Percentiles rank a stretch among this genome's conserved stretches.
Conservation (phyloP, 257 asterid genomes). For the Penstemon newberryi region DNA sequence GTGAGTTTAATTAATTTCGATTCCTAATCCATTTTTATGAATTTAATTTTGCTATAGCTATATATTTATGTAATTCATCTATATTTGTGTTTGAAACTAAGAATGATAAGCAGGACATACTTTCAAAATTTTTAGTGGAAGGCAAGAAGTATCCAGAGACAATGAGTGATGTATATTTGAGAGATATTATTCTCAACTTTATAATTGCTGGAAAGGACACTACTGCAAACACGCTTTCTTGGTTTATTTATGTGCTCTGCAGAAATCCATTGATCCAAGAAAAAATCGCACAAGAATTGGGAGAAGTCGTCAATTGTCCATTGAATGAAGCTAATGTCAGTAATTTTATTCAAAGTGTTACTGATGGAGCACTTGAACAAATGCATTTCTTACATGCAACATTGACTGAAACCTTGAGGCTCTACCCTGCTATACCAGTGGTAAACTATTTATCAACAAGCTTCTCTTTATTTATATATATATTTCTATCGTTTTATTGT, state of each 20-base stretch:
- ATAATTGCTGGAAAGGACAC: slow-evolving; percentile 76
- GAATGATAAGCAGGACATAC: slow-evolving; percentile 70
- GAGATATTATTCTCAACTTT: slow-evolving; percentile 68
- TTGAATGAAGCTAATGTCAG: slow-evolving; percentile 24
- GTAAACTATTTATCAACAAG: slow-evolving; percentile 30
- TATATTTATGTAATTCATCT: too few relatives aligned
- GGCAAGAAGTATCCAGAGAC: slow-evolving; percentile 59
- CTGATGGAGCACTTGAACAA: slow-evolving; percentile 61
- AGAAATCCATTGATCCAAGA: slow-evolving; percentile 60
- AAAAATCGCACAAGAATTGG: slow-evolving; percentile 46
- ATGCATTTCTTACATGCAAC: slow-evolving; percentile 80
- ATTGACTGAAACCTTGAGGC: slow-evolving; percentile 68
- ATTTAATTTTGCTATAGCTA: not conserved
- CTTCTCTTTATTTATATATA: not conserved
- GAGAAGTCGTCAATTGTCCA: slow-evolving; percentile 19
- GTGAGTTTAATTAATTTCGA: slow-evolving; percentile 26
- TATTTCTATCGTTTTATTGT: too few relatives aligned
- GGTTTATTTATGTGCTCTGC: slow-evolving; percentile 70
- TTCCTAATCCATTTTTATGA: not conserved
- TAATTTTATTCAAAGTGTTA: slow-evolving; percentile 43
- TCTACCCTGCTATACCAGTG: slow-evolving; percentile 75
- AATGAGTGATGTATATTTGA: slow-evolving; percentile 57
- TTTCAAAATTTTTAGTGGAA: slow-evolving; percentile 65
- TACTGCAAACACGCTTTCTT: slow-evolving; percentile 72
- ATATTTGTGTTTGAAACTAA: slow-evolving; percentile 26